These are phyloP conservation scores for Serendipita sp. DNA, from an alignment of 768 basidiomycete genomes.

Conservation along the genomic window DNA sequence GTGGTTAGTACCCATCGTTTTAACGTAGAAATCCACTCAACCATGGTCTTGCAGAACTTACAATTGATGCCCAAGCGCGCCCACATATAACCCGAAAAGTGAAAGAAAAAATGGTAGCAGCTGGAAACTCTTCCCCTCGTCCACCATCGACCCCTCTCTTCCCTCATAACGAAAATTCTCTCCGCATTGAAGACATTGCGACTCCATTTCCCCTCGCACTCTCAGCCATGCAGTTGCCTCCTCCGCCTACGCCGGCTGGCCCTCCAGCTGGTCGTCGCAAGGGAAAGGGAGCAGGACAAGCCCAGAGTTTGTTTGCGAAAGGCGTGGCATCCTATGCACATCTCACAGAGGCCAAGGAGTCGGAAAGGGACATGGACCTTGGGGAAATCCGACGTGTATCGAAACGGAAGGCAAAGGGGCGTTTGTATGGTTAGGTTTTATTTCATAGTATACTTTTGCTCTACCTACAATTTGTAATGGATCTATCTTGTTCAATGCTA, in stretches of 20 bases:
- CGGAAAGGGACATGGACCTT: constrained; percentile 58
- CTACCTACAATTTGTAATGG: too few relatives aligned
- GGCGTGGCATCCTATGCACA: constrained; percentile 29
- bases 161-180: constrained; percentile 56
- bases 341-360: constrained; percentile 43
- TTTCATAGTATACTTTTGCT: not conserved
- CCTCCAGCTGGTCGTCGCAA: constrained; percentile 23
- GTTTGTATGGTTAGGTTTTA: not conserved
- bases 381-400: constrained; percentile 63
- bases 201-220: constrained; percentile 70
- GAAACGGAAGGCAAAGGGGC: constrained; percentile 26
- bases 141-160: constrained; percentile 61
- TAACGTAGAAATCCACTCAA: not conserved
- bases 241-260: not conserved
- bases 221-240: constrained; percentile 33
- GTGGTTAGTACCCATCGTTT: constrained; percentile 28
- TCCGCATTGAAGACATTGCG: constrained; percentile 71
- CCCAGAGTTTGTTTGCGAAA: constrained; percentile 50
- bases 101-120: constrained; percentile 55
- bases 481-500: too few relatives aligned
- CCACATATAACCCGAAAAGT: constrained; percentile 73
- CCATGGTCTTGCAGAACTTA: constrained; percentile 33
- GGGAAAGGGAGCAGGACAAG: constrained; percentile 41
- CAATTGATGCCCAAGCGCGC: constrained; percentile 58
- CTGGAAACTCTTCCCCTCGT: constrained; percentile 12